Base-by-base conservation (phyloP, 257 asterid genomes). In the Plantago ovata region DNA sequence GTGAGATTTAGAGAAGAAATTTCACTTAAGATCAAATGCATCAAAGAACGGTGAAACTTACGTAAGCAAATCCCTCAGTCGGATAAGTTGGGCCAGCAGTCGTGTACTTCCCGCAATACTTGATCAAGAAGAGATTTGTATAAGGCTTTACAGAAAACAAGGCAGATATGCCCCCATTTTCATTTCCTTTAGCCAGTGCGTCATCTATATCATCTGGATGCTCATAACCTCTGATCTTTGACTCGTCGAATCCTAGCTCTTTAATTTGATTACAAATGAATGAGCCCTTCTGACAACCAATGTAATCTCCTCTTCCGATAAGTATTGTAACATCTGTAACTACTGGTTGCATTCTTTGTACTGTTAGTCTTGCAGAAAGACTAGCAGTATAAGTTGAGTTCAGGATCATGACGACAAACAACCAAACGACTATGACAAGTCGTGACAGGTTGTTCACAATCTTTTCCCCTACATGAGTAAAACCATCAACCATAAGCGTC, bases 371-470 rank as follows among this genome's bases (percentile, higher is more conserved):
- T 43, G 78, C 69, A 13, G 82, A 64, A 49, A 76, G 63, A 55
- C 69, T 76, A 13, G 73, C 76, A 0, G 63, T 72, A 53, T 68
- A 76, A 10, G 78, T 72, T 44, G 75, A 72, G 58, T 20, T 76
- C 63, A 76, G 44, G 36, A 72, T 67, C 3, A 77, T 71, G 38
- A 77, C 82, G 14, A 76, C 79, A 18, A 72, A 72, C 60, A 77
- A 46, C 79, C 82, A 72, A 10, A 77, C 76, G 9, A 69, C 60
- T 13, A 77, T 33, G 36, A 72, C 76, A n/a, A 77, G 13, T 48
- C 79, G 67, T 46, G 76, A 51, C 38, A 72, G 63, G 61, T 76
- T 76, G 64, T 53, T 69, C 60, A 73, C 54, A 46, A 76, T 56
- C 62, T 52, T 77, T 58, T 77, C 82, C 49, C 64, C 81, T 75